These are phyloP conservation scores for Colletotrichum endophyticum DNA, from an alignment of 2,329 filamentous ascomycete genomes.

Conservation along the genomic window DNA sequence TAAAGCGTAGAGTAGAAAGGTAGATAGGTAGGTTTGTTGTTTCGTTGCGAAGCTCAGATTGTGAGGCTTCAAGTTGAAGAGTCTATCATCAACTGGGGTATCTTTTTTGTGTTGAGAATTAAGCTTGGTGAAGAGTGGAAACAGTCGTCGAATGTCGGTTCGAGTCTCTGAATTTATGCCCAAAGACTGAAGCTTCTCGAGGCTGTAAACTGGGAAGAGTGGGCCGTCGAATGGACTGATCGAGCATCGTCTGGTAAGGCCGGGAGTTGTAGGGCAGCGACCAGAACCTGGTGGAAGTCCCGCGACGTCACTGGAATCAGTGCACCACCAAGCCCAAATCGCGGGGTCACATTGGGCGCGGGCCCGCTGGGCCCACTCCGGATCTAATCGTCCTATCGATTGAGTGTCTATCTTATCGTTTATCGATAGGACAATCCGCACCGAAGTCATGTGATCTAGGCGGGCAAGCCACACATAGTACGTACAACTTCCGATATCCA, in stretches of 20 bases:
- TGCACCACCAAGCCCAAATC: conserved; percentile 11
- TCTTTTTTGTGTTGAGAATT: neutral
- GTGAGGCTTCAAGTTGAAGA: conserved; percentile 19
- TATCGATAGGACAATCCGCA: neutral
- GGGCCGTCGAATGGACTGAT: conserved; percentile 18
- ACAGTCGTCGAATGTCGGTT: neutral
- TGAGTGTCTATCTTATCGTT: neutral
- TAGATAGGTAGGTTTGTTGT: neutral
- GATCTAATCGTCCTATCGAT: neutral
- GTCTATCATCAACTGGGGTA: conserved; percentile 17
- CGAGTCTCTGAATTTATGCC: conserved; percentile 7
- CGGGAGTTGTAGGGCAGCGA: conserved; percentile 25
- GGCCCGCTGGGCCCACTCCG: neutral
- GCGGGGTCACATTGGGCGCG: conserved; percentile 5
- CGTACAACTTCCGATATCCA: fast-evolving
- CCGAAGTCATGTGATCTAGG: neutral
- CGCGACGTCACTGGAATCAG: conserved; percentile 28
- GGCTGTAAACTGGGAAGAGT: conserved; percentile 14
- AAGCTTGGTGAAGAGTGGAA: neutral
- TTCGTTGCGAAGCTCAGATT: conserved; percentile 8
- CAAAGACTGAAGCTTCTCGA: neutral
- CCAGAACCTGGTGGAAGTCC: conserved; percentile 26
- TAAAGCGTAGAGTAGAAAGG: conserved; percentile 14
- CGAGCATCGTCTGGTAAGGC: conserved; percentile 1
- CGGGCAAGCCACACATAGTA: neutral